Base-by-base conservation (phyloP, 2,329 filamentous ascomycete species). In the Pseudogymnoascus sp. region DNA sequence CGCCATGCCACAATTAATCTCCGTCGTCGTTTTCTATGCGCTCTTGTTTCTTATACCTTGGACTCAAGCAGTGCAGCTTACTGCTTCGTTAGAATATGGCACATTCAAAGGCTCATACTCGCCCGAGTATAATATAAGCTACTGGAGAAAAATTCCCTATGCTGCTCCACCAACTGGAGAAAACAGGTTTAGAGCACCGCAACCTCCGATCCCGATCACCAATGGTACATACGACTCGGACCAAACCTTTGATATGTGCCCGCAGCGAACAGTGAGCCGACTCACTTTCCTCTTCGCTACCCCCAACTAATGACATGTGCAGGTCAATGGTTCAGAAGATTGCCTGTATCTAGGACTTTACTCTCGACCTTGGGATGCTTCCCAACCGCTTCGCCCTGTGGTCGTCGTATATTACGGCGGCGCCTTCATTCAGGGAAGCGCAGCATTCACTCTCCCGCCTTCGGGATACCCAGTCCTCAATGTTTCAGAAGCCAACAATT, bases 331-430 rank as follows among this genome's bases (percentile, higher is more conserved):
- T 11, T 78, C 78, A 21, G 84, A 87, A 74, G 84, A 87, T 68
- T 87, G 84, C 67, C 75, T 86, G 13, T 86, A 85, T 65, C 77
- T 87, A 1, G 82, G 82, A 10, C 74, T 87, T 0, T 86, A 84
- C 72, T 79, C 81, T 4, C 78, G 83, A 0, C 84, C 83, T 2
- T 86, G 83, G 83, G 74, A 70, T 0, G 21, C 62, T 0, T 70
- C 70, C 1, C 69, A 76, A n/a, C 72, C 79, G 1, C 76, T 80
- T 3, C 76, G 81, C 2, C 84, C 85, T 0, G 84, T 87, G 0
- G 77, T 87, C 0, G 79, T 87, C 2, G 79, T 80, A 3, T 86
- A 85, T 69, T 85, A 83, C 69, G 85, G 85, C 61, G 85, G 85
- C 11, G 85, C 78, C 1, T 87, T 84, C 73, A 82, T 86, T 61